Conservation (phyloP, 345 rosid species). For the Eucalyptus decipiens region DNA sequence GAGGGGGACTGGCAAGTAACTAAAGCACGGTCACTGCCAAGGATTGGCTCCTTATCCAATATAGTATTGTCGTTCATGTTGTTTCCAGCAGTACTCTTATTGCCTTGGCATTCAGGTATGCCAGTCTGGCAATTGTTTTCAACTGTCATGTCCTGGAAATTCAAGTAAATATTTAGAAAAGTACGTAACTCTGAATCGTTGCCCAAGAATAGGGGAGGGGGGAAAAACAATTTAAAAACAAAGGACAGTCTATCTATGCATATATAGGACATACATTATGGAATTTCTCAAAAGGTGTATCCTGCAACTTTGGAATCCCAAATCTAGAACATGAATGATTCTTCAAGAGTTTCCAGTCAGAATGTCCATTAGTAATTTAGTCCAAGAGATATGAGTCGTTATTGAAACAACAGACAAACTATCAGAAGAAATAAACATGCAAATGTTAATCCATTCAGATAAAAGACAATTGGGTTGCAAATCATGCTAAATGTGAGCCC, state of each 20-base stretch:
- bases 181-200: neutral
- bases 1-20: slow-evolving; percentile 8
- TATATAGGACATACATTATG: neutral
- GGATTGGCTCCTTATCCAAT: neutral
- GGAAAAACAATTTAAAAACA: neutral
- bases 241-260: neutral
- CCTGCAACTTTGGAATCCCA: neutral
- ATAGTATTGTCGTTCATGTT: neutral
- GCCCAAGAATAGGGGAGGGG: neutral
- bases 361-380: neutral
- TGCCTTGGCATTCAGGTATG: slow-evolving; percentile 8
- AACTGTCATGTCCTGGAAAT: neutral
- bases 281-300: neutral
- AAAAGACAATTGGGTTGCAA: neutral
- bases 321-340: neutral
- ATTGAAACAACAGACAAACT: neutral
- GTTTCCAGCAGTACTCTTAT: slow-evolving; percentile 7
- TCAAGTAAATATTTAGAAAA: neutral
- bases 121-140: neutral
- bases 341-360: neutral
- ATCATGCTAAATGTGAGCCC: neutral
- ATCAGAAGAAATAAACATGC: neutral
- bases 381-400: neutral
- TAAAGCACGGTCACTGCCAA: neutral
- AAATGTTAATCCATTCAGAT: neutral